phyloP scores from a whole-genome alignment of 345 rosid genomes.

The Theobroma cacao region DNA sequence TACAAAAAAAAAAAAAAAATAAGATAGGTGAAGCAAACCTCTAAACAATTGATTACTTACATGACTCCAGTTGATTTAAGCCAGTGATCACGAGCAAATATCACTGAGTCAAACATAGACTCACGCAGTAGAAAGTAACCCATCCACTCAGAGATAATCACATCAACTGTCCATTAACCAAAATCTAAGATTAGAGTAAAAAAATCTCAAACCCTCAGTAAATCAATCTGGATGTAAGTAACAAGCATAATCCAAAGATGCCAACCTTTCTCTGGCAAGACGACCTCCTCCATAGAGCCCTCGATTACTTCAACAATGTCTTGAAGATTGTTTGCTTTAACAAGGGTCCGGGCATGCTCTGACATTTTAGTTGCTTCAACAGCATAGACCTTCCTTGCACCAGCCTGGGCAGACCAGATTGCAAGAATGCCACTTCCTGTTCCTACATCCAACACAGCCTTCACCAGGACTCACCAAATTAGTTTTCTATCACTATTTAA shows the following conservation, averaged over 20 bases:
- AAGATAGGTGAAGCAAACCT: background rate
- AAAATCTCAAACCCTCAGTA: background rate
- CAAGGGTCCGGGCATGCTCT: slow-evolving; percentile 88
- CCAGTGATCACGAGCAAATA: slow-evolving; percentile 98
- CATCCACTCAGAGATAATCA: slow-evolving; percentile 99
- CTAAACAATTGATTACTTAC: slow-evolving; percentile 45
- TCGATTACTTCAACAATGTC: slow-evolving; percentile 79
- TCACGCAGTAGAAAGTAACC: slow-evolving; percentile 95
- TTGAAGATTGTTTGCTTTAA: slow-evolving; percentile 71
- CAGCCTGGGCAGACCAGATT: slow-evolving; percentile 99
- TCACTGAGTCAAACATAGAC: slow-evolving; percentile 99
- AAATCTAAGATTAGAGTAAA: background rate
- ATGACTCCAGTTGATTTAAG: slow-evolving; percentile 86
- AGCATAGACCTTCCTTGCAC: slow-evolving; percentile 96
- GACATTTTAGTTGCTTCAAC: slow-evolving; percentile 96
- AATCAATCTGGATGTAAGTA: background rate
- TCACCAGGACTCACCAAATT: slow-evolving; percentile 23
- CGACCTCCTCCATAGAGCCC: slow-evolving; percentile 81
- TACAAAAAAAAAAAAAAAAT: background rate
- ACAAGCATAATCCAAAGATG: background rate
- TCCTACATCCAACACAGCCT: slow-evolving; percentile 96
- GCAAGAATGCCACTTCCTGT: slow-evolving; percentile 99
- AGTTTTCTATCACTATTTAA: slow-evolving; percentile 15
- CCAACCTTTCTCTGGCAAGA: slow-evolving; percentile 87
- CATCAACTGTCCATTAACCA: slow-evolving; percentile 71